Percentiles rank a stretch among this genome's conserved stretches.
Conservation (phyloP, 768 basidiomycete genomes). For the Leccinellum luteum region DNA sequence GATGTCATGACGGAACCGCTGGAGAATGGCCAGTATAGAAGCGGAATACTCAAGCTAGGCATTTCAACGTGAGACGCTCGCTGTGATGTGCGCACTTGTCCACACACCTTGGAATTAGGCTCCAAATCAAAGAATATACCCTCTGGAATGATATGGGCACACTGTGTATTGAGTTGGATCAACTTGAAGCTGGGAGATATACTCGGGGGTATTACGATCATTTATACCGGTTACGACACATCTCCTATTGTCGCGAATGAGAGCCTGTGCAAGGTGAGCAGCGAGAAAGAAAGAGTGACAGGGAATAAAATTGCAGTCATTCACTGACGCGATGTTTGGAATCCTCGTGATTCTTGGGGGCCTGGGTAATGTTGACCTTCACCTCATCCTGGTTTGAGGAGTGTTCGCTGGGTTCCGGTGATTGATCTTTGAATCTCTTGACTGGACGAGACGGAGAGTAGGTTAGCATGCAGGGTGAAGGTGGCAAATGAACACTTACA, state of each 20-base stretch:
- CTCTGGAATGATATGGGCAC: background rate
- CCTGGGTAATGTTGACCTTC: background rate
- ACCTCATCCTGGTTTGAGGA: background rate
- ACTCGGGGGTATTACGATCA: background rate
- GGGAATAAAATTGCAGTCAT: background rate
- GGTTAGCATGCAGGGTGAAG: background rate
- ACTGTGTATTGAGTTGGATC: background rate
- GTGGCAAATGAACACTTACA: background rate
- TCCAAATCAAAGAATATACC: background rate
- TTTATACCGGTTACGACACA: background rate
- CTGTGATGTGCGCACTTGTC: too few species aligned
- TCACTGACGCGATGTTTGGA: background rate
- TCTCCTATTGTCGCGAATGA: background rate
- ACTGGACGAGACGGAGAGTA: background rate
- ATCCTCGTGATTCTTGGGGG: background rate
- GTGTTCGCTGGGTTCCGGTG: background rate
- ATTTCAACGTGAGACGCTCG: background rate
- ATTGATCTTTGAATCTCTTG: background rate
- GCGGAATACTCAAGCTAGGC: background rate
- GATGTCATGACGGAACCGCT: background rate
- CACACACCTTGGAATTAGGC: background rate
- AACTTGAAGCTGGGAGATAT: background rate
- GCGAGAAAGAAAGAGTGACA: background rate
- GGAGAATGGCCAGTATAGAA: background rate
- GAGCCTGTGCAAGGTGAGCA: background rate